Evolutionary conservation across 2,329 filamentous ascomycete species (phyloP), one percentile per base, ranked within the genome.

Genomic region (Basipetospora chlamydospora): DNA sequence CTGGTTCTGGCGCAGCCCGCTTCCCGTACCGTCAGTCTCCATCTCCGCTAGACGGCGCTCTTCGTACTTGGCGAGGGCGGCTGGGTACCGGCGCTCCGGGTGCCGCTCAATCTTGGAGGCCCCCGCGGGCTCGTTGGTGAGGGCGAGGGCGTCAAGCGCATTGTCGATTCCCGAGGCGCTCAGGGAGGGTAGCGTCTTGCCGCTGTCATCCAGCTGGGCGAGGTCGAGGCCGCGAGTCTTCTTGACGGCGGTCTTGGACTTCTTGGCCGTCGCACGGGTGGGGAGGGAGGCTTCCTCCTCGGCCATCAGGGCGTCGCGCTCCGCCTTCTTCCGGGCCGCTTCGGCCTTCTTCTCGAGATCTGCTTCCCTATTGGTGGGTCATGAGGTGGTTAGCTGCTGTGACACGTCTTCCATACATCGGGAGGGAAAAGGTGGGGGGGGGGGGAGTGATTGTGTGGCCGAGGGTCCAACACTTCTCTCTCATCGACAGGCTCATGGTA

Each of bases 141-240:
- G 58, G 3, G 74, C 76, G 20, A 96, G 71, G 3, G 86, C 86
- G 49, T 95, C 87, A 34, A 96, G 73, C 1, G 86, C 86, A 50
- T 95, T 88, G 56, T 96, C 87, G 56, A 98, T 94, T 49, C 86
- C 86, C 0, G 80, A 70, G 3, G 86, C 87, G 55, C 80, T 87
- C 49, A 95, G 69, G 0, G 81, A 59, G 0, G 66, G 47, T 8
- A 75, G 56, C 11, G 63, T 60, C 43, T 66, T 66, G 41, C 46
- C 48, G 36, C 51, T 39, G 43, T 72, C 71, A 48, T 90, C 82
- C 44, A 94, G 77, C 54, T 82, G 77, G 13, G 69, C 71, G 28
- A 88, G 70, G 49, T 87, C 81, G 26, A 88, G 69, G 17, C 82
- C 82, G 42, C 73, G 70, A 33, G 70, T 70, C 54, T 80, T 81